These are phyloP conservation scores for Lipomyces yamadae DNA, from an alignment of 805 yeast genomes.

Conservation along the genomic window DNA sequence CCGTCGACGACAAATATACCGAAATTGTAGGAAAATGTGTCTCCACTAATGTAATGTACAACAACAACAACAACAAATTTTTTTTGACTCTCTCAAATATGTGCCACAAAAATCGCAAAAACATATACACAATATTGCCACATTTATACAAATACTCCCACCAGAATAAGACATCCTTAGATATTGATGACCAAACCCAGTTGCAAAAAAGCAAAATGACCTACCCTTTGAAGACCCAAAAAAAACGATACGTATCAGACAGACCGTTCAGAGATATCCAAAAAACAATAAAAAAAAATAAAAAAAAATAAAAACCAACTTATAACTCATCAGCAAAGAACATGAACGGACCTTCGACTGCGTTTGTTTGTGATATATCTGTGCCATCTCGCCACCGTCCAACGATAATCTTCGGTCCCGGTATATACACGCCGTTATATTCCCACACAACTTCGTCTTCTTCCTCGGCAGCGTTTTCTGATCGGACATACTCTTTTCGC, in stretches of 20 bases:
- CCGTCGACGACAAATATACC: too few relatives aligned
- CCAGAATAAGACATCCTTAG: neutral
- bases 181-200: neutral
- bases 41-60: neutral
- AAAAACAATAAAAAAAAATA: too few relatives aligned
- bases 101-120: neutral
- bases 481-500: slow-evolving; percentile 31
- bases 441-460: slow-evolving; percentile 36
- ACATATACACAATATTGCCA: neutral
- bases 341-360: slow-evolving; percentile 37
- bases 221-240: neutral
- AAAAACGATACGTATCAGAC: neutral
- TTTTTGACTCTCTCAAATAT: neutral
- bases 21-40: neutral
- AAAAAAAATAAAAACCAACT: neutral
- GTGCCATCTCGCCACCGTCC: slow-evolving; percentile 36
- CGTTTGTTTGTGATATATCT: slow-evolving; percentile 21
- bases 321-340: slow-evolving; percentile 31
- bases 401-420: slow-evolving; percentile 34
- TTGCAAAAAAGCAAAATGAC: neutral
- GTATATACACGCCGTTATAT: slow-evolving; percentile 36
- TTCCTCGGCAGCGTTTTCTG: slow-evolving; percentile 23
- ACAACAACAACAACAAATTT: neutral
- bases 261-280: neutral
- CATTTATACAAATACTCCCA: neutral